Conservation (phyloP, 176 grass and related monocot genomes). For the Thalia dealbata region DNA sequence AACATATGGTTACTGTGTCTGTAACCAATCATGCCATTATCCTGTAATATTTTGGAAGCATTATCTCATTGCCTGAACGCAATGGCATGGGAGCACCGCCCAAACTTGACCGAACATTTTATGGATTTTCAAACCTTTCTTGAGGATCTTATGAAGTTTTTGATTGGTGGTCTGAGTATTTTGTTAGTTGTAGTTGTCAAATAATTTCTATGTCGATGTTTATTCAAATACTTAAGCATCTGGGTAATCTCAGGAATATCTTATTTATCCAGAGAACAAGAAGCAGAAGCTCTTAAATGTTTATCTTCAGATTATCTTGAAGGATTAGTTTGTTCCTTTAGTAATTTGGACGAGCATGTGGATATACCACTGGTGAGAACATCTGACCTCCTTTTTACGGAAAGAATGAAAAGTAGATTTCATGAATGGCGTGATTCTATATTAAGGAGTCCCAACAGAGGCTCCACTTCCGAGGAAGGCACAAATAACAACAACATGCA, state of each 20-base stretch:
- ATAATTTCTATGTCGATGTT: constrained; percentile 12
- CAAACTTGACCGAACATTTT: not conserved
- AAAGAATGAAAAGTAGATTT: constrained; percentile 73
- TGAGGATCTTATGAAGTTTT: not conserved
- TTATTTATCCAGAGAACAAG: constrained; percentile 99
- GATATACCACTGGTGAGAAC: constrained; percentile 38
- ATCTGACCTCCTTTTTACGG: constrained; percentile 60
- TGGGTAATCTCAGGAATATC: constrained; percentile 94
- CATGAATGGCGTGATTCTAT: constrained; percentile 49
- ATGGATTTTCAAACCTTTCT: not conserved
- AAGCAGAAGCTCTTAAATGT: constrained; percentile 41
- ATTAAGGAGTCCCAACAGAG: constrained; percentile 29
- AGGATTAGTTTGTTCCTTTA: constrained; percentile 24
- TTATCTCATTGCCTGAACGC: not conserved
- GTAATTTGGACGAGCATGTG: constrained; percentile 26
- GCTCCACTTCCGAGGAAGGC: constrained; percentile 25
- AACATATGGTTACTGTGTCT: constrained; percentile 1
- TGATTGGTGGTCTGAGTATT: not conserved
- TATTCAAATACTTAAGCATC: constrained; percentile 61
- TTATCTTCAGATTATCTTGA: constrained; percentile 29
- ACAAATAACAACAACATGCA: constrained; percentile 23
- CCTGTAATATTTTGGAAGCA: not conserved
- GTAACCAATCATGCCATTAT: constrained; percentile 10
- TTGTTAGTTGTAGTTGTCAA: constrained; percentile 8
- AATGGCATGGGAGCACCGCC: not conserved